Base-by-base conservation (phyloP, 2,329 filamentous ascomycete species). In the Simplicillium sp. region DNA sequence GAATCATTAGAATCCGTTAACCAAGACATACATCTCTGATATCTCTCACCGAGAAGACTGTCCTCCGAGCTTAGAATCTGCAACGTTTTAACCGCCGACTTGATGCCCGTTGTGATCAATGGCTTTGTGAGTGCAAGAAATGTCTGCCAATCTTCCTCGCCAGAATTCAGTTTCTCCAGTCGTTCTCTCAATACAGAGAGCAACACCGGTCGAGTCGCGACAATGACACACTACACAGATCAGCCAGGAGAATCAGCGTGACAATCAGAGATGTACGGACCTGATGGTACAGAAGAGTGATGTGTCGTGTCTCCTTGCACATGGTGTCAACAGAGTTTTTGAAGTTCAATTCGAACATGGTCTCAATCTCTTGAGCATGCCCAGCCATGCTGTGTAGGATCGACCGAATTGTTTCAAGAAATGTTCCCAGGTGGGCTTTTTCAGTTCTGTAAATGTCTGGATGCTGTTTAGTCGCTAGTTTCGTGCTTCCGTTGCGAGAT, bases 221-320 rank as follows among this genome's bases (percentile, higher is more conserved):
- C 49, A 3, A 65, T 62, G 0, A 66, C 61, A 14, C 61, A 65
- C 60, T 59, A 9, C 9, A 6, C 6, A 5, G 17, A 1, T 1
- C 35, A 43, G 31, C 0, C 7, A 33, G 38, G 29, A 45, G 20
- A n/a, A 0, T 33, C 5, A 4, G 2, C 4, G 11, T 1, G 20
- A 25, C 20, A 1, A 9, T 2, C 3, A 5, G 3, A 14, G 1
- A 1, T 4, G 11, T 1, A 48, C 48, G 8, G 12, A 63, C 61
- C 50, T 65, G 59, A 29, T 65, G 62, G 36, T 66, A 65, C 0
- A 62, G 46, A 6, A 66, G 42, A 0, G 57, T 63, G 3, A 65
- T 54, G 37, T 64, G 55, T 3, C 58, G 55, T 6, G 61, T 64
- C 1, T 55, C 61, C 33, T 57, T 54, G 0, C 62, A 54, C 52